phyloP scores from a whole-genome alignment of 495 filamentous ascomycete genomes.

The Ascobolus immersus region DNA sequence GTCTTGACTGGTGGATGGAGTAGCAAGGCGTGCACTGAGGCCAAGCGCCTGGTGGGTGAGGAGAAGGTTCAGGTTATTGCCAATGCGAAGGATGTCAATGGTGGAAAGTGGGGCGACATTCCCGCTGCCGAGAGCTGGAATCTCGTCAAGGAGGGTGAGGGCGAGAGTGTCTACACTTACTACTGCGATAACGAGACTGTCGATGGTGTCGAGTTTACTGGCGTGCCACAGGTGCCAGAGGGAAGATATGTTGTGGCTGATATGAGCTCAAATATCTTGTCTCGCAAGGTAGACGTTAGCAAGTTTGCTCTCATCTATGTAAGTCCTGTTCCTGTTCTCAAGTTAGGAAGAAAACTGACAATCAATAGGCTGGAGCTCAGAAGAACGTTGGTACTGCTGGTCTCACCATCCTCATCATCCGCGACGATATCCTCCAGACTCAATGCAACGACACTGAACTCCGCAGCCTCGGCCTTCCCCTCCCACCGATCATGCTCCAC shows the following conservation, averaged over 20 bases:
- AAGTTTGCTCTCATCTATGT: slow-evolving; percentile 54
- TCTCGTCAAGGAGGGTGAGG: slow-evolving; percentile 32
- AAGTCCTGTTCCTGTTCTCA: slow-evolving; percentile 14
- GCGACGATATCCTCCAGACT: slow-evolving; percentile 40
- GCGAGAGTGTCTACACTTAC: slow-evolving; percentile 49
- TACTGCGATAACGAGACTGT: slow-evolving; percentile 89
- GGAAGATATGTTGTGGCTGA: slow-evolving; percentile 52
- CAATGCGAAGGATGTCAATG: slow-evolving; percentile 41
- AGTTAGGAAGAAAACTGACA: slow-evolving; percentile 1
- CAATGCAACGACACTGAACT: slow-evolving; percentile 37
- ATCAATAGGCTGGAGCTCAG: slow-evolving; percentile 37
- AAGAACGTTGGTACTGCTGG: slow-evolving; percentile 78
- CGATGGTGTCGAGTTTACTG: slow-evolving; percentile 81
- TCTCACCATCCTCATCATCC: slow-evolving; percentile 58
- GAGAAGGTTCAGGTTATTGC: slow-evolving; percentile 55
- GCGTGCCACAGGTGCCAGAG: slow-evolving; percentile 34
- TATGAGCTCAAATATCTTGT: slow-evolving; percentile 61
- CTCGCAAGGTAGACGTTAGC: slow-evolving; percentile 35
- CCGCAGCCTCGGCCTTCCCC: slow-evolving; percentile 47
- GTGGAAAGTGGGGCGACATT: slow-evolving; percentile 74
- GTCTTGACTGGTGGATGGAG: slow-evolving; percentile 86
- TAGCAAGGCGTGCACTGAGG: slow-evolving; percentile 74
- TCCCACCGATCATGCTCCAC: slow-evolving; percentile 51
- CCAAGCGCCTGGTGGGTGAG: slow-evolving; percentile 43
- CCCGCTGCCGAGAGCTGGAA: slow-evolving; percentile 52